Conservation (phyloP, 78 protist species). For the Thecamonas trahens region DNA sequence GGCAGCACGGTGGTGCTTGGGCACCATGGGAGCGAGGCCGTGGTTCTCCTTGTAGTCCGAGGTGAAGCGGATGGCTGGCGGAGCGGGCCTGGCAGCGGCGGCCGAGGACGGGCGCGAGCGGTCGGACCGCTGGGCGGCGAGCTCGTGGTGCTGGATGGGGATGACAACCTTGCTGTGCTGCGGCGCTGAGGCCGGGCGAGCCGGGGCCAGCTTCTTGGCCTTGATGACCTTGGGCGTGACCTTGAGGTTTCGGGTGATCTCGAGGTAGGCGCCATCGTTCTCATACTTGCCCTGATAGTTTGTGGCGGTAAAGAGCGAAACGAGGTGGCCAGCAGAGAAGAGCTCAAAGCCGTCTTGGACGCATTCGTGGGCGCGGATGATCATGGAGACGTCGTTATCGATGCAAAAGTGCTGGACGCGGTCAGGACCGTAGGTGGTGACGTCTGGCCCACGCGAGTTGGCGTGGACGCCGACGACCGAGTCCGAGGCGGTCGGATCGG, state of each 20-base stretch:
- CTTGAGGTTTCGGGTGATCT: background rate
- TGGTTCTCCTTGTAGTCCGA: too few relatives aligned
- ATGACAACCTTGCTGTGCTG: too few relatives aligned
- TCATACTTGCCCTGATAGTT: background rate
- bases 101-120: too few relatives aligned
- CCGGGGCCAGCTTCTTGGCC: too few relatives aligned
- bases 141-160: too few relatives aligned
- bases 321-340: background rate
- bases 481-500: constrained; percentile 21
- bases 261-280: background rate
- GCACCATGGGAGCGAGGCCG: too few relatives aligned
- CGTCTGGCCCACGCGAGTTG: constrained; percentile 2
- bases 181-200: too few relatives aligned
- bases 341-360: background rate
- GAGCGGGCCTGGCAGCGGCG: too few relatives aligned
- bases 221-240: background rate
- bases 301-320: background rate
- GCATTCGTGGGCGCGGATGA: constrained; percentile 1
- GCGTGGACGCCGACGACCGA: background rate
- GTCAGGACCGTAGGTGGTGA: background rate
- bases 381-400: background rate
- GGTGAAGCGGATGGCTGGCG: too few relatives aligned
- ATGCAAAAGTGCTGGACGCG: background rate
- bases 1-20: too few relatives aligned
- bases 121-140: too few relatives aligned